Percentiles rank a stretch among this genome's conserved stretches.
phyloP scores from a whole-genome alignment of 257 asterid species.

The Solanum pinnatisectum region DNA sequence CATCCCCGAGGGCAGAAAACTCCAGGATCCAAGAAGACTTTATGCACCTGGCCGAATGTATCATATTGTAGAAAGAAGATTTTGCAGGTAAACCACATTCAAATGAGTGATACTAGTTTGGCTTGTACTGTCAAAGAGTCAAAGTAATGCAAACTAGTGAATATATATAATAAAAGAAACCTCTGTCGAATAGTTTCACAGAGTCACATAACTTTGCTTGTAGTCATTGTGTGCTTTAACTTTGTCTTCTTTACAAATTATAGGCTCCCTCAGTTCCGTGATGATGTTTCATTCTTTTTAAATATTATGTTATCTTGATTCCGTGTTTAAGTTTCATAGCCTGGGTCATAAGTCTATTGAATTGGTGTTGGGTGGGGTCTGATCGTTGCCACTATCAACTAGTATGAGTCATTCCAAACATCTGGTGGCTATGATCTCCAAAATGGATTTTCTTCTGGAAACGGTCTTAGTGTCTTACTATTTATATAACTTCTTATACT shows the following conservation, averaged over 20 bases:
- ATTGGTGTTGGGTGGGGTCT: not conserved
- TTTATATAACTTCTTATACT: not conserved
- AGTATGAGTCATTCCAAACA: not conserved
- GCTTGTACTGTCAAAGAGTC: not conserved
- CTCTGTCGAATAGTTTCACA: not conserved
- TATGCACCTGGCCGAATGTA: constrained; percentile 99
- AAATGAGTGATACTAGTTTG: not conserved
- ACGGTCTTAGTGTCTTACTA: not conserved
- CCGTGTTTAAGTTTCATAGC: not conserved
- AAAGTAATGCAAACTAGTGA: not conserved
- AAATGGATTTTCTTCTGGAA: not conserved
- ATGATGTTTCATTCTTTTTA: not conserved
- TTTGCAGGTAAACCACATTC: constrained; percentile 60
- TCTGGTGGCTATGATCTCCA: not conserved
- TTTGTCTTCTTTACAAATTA: not conserved
- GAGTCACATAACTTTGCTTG: not conserved
- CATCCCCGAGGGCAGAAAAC: constrained; percentile 83
- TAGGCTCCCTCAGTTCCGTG: not conserved
- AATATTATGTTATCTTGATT: not conserved
- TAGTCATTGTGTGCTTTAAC: not conserved
- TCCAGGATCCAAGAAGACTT: constrained; percentile 86
- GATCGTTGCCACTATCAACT: not conserved
- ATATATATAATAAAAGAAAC: not conserved
- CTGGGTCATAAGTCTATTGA: not conserved
- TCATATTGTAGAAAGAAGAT: constrained; percentile 78